Evolutionary conservation across 2,329 filamentous ascomycete species (phyloP).

Genomic region (Conoideocrella luteorostrata): DNA sequence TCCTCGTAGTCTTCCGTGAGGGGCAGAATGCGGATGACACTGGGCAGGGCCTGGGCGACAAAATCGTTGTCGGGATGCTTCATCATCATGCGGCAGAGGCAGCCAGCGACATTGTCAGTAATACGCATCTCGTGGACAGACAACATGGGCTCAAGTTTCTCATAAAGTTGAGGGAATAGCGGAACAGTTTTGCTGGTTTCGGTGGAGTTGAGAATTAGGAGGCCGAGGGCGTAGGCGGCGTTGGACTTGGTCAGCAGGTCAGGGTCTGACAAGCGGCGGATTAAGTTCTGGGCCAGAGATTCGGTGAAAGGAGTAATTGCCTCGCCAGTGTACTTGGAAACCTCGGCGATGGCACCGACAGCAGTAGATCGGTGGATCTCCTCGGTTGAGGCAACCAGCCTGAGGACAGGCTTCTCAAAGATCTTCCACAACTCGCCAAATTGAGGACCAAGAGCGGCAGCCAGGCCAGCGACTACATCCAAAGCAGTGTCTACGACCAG

Average conservation of each 20-base stretch:
- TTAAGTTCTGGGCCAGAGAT: conserved; percentile 68
- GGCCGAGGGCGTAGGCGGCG: conserved; percentile 82
- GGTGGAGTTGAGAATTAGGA: conserved; percentile 75
- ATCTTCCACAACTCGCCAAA: conserved; percentile 92
- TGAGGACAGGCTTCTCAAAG: conserved; percentile 86
- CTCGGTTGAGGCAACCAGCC: conserved; percentile 81
- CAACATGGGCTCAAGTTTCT: conserved; percentile 80
- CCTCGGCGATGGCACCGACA: conserved; percentile 88
- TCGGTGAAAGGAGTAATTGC: conserved; percentile 77
- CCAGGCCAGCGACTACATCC: conserved; percentile 80
- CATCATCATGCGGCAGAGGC: conserved; percentile 85
- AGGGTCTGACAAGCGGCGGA: conserved; percentile 83
- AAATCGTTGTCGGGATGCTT: conserved; percentile 80
- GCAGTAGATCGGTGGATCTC: conserved; percentile 82
- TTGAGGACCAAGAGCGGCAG: conserved; percentile 70
- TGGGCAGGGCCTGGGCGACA: conserved; percentile 73
- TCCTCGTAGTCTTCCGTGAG: conserved; percentile 93
- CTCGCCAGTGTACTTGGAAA: conserved; percentile 74
- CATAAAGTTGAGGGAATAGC: conserved; percentile 70
- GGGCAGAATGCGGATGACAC: conserved; percentile 71
- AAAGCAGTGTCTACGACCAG: conserved; percentile 90
- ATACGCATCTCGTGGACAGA: conserved; percentile 71
- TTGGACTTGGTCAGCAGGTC: conserved; percentile 92
- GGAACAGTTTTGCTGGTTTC: conserved; percentile 64
- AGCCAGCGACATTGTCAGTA: conserved; percentile 89